phyloP scores from a whole-genome alignment of 306 rosid genomes.

The Boehmeria nivea region DNA sequence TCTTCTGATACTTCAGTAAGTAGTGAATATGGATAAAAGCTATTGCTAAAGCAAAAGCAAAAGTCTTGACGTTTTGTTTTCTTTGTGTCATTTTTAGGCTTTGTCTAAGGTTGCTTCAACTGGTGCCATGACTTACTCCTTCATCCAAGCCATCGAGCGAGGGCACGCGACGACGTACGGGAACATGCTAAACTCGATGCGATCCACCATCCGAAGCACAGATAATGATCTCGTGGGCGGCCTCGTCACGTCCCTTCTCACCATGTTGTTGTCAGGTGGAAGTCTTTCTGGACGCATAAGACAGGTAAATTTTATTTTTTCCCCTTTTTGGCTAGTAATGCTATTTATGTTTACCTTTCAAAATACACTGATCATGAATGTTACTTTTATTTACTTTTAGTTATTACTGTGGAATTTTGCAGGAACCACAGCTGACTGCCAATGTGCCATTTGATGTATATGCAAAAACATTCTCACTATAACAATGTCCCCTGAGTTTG shows the following conservation, averaged over 20 bases:
- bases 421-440: constrained; percentile 42
- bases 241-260: constrained; percentile 28
- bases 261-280: constrained; percentile 34
- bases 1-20: constrained; percentile 39
- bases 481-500: background rate
- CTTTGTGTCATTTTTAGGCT: constrained; percentile 16
- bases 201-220: constrained; percentile 21
- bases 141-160: constrained; percentile 41
- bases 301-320: too few relatives aligned
- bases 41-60: background rate
- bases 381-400: too few relatives aligned
- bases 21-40: background rate
- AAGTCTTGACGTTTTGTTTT: background rate
- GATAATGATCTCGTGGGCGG: constrained; percentile 22
- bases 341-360: too few relatives aligned
- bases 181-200: constrained; percentile 33
- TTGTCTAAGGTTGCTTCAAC: constrained; percentile 30
- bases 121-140: constrained; percentile 44
- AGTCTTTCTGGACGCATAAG: background rate
- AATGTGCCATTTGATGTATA: constrained; percentile 32
- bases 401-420: constrained; percentile 5
- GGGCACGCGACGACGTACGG: constrained; percentile 36
- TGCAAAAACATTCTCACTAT: constrained; percentile 31
- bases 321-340: too few relatives aligned
- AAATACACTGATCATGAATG: too few relatives aligned